Conservation (phyloP, 2,329 filamentous ascomycete species). For the Cercospora sojina region DNA sequence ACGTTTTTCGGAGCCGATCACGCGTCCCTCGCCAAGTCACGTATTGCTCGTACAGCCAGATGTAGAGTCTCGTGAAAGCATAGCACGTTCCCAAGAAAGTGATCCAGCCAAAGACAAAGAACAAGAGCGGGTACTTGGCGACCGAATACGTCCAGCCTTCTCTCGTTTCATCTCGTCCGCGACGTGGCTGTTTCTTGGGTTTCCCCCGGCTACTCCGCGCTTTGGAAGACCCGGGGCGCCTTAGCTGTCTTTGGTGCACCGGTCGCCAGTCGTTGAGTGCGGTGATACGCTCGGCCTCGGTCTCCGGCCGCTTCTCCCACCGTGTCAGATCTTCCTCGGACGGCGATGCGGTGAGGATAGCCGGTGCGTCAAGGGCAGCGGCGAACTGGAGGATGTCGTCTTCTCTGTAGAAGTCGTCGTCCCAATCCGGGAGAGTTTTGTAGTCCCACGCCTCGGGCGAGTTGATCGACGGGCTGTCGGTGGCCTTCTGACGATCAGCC, state of each 20-base stretch:
- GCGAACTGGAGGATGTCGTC: slow-evolving; percentile 77
- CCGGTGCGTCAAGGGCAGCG: slow-evolving; percentile 73
- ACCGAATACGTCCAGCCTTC: slow-evolving; percentile 89
- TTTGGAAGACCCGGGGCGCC: slow-evolving; percentile 34
- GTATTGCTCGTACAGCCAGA: slow-evolving; percentile 87
- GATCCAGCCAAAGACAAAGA: slow-evolving; percentile 80
- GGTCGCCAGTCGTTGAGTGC: slow-evolving; percentile 96
- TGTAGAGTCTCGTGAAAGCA: slow-evolving; percentile 79
- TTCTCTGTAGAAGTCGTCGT: slow-evolving; percentile 72
- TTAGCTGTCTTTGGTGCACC: slow-evolving; percentile 64
- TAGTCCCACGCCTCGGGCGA: slow-evolving; percentile 60
- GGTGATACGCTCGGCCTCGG: slow-evolving; percentile 64
- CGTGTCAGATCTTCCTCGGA: slow-evolving; percentile 56
- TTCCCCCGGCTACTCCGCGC: slow-evolving; percentile 30
- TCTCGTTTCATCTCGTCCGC: slow-evolving; percentile 80
- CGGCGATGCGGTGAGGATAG: slow-evolving; percentile 51
- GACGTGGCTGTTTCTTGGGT: slow-evolving; percentile 43
- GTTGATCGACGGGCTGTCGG: slow-evolving; percentile 51
- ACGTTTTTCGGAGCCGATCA: slow-evolving; percentile 65
- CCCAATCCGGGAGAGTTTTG: slow-evolving; percentile 71
- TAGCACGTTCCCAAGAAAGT: slow-evolving; percentile 71
- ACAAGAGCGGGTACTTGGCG: slow-evolving; percentile 86
- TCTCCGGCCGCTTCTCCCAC: slow-evolving; percentile 40
- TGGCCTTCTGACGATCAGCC: slow-evolving; percentile 47
- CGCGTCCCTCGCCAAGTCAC: slow-evolving; percentile 83